phyloP scores from a whole-genome alignment of 305 asterid genomes.

The Fraxinus angustifolia region DNA sequence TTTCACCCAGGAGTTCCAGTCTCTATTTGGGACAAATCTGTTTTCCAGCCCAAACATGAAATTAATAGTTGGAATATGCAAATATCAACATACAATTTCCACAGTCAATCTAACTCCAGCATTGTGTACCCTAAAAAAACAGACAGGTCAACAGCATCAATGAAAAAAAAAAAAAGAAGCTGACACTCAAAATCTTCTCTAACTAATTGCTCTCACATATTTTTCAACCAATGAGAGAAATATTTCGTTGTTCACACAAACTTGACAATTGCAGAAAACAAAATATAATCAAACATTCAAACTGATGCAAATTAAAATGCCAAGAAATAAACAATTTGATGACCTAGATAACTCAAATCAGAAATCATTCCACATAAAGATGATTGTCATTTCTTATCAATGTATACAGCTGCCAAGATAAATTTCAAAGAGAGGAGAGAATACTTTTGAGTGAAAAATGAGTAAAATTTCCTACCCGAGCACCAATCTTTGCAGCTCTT shows the following conservation, averaged over 20 bases:
- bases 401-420: conserved; percentile 10
- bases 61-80: not conserved
- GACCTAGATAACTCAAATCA: not conserved
- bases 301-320: not conserved
- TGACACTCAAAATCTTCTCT: conserved; percentile 2
- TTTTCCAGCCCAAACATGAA: not conserved
- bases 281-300: no score
- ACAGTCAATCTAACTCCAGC: not conserved
- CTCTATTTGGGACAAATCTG: not conserved
- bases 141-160: not conserved
- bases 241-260: not conserved
- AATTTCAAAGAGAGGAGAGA: conserved; percentile 2
- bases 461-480: conserved; percentile 57
- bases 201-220: not conserved
- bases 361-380: not conserved
- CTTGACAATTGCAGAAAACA: not conserved
- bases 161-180: not conserved
- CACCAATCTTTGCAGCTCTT: conserved; percentile 83
- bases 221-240: not conserved
- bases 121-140: not conserved
- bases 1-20: not conserved
- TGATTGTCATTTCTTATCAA: not conserved
- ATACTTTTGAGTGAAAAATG: conserved; percentile 14
- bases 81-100: not conserved
- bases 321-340: not conserved